Evolutionary conservation across 352 stramenopile genomes (phyloP).

Genomic region (Phytopythium boreale): DNA sequence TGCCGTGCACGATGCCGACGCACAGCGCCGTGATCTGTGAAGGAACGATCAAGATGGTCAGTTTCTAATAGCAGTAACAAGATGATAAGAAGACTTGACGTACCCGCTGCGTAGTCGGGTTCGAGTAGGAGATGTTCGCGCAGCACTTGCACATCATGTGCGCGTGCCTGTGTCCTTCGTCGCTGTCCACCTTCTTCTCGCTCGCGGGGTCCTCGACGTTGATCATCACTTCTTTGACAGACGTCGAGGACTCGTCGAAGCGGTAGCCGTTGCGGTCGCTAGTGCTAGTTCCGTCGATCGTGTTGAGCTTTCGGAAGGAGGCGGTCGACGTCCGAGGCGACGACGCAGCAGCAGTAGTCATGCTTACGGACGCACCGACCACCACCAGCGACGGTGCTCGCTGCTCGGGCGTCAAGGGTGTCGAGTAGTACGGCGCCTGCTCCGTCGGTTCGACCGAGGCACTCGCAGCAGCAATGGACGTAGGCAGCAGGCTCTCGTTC

Average conservation of each 20-base stretch:
- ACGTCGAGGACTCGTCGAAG: background rate
- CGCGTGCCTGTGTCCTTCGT: background rate
- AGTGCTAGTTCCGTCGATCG: background rate
- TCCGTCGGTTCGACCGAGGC: background rate
- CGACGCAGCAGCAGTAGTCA: background rate
- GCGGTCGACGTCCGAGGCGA: background rate
- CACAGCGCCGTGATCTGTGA: conserved; percentile 62
- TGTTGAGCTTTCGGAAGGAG: background rate
- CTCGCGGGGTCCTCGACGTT: background rate
- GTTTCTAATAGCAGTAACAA: background rate
- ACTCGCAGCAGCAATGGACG: background rate
- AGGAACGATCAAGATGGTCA: conserved; percentile 3
- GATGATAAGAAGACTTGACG: background rate
- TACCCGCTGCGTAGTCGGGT: conserved; percentile 42
- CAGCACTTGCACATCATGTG: conserved; percentile 24
- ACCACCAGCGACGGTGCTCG: background rate
- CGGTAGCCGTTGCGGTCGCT: background rate
- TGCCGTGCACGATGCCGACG: conserved; percentile 80
- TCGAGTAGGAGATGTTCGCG: conserved; percentile 33
- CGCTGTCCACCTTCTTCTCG: background rate
- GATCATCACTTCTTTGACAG: background rate
- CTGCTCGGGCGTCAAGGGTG: background rate
- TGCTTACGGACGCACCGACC: background rate
- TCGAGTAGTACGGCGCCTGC: background rate
- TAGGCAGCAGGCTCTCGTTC: background rate